Conservation (phyloP, 116 monocot species). For the Papilionanthe hybrid region DNA sequence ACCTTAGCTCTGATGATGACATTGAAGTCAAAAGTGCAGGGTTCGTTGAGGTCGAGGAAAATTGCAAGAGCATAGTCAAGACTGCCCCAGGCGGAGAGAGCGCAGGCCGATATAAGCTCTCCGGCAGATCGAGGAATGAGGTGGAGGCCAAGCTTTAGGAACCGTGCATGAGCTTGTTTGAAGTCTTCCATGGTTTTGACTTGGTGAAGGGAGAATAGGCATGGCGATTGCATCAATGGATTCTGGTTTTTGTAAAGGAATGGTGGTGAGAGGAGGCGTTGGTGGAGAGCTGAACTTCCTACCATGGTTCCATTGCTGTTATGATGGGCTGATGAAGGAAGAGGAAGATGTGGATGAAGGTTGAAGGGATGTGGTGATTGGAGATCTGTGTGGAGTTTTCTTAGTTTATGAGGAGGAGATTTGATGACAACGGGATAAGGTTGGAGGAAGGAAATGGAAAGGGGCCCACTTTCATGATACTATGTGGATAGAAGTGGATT, state of each 20-base stretch:
- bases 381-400: background rate
- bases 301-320: conserved; percentile 21
- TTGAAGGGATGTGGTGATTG: background rate
- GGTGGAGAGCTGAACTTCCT: conserved; percentile 29
- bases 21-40: conserved; percentile 57
- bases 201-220: conserved; percentile 18
- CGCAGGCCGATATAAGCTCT: conserved; percentile 40
- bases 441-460: background rate
- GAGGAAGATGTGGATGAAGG: background rate
- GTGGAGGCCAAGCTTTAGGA: conserved; percentile 57
- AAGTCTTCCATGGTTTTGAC: conserved; percentile 45
- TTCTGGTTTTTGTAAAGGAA: conserved; percentile 10
- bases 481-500: background rate
- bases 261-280: conserved; percentile 5
- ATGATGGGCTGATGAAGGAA: background rate
- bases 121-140: conserved; percentile 22
- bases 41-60: conserved; percentile 39
- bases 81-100: conserved; percentile 59
- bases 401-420: background rate
- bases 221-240: conserved; percentile 11
- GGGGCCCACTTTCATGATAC: background rate
- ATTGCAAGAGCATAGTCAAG: conserved; percentile 59
- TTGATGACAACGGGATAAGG: background rate
- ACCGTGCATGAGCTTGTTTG: conserved; percentile 55
- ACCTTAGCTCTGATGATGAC: conserved; percentile 57